These are phyloP conservation scores for Lentinula sp. DNA, from an alignment of 768 basidiomycete species.

Conservation along the genomic window DNA sequence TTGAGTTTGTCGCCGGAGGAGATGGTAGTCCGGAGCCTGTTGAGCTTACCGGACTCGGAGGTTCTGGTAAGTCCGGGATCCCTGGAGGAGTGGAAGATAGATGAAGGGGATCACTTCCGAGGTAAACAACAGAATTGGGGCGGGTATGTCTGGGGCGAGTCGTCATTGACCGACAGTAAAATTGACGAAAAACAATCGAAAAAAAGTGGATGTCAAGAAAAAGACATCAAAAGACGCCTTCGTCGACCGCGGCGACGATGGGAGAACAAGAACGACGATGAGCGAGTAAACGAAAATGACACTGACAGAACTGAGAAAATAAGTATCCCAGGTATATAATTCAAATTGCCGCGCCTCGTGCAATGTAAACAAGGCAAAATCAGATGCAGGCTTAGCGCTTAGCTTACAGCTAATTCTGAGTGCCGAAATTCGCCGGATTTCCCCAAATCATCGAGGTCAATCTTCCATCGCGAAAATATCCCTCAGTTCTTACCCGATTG, in stretches of 20 bases:
- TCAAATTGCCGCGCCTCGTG: no score
- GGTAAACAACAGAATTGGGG: conserved; percentile 52
- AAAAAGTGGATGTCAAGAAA: neutral
- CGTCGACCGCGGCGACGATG: conserved; percentile 8
- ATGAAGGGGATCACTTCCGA: conserved; percentile 36
- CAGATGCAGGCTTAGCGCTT: neutral
- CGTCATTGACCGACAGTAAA: conserved; percentile 32
- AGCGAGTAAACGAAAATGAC: neutral
- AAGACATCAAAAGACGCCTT: conserved; percentile 1
- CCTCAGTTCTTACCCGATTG: no score
- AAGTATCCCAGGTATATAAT: neutral
- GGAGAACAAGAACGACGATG: neutral
- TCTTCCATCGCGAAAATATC: no score
- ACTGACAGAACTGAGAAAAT: neutral
- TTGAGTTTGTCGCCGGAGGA: conserved; percentile 82
- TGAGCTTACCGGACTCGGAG: conserved; percentile 55
- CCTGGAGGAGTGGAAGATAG: conserved; percentile 28
- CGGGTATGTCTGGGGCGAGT: conserved; percentile 36
- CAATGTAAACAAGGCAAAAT: neutral
- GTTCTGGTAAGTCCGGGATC: conserved; percentile 67
- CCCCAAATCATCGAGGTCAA: no score
- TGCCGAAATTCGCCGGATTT: no score
- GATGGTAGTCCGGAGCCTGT: conserved; percentile 68
- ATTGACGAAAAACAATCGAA: conserved; percentile 4
- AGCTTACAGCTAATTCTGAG: no score